Conservation (phyloP, 2,329 filamentous ascomycete species). For the Beauveria sp. region DNA sequence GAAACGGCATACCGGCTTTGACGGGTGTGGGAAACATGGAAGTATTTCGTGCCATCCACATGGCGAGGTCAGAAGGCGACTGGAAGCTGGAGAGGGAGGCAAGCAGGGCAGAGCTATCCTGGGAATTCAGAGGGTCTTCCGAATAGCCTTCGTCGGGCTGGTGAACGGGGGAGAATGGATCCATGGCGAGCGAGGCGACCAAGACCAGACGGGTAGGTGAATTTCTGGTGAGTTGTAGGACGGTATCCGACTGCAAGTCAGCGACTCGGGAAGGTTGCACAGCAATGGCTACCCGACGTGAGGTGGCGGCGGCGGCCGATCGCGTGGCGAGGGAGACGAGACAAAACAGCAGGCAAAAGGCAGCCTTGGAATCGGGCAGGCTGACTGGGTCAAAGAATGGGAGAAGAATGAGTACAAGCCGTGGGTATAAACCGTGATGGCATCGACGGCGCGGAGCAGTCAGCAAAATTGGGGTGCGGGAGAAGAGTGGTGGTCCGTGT, state of each 20-base stretch:
- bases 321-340: conserved; percentile 1
- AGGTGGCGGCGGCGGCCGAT: background rate
- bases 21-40: conserved; percentile 40
- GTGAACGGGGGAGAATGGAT: conserved; percentile 42
- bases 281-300: background rate
- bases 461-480: background rate
- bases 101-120: conserved; percentile 25
- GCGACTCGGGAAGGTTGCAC: background rate
- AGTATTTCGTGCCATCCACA: conserved; percentile 44
- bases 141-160: conserved; percentile 82
- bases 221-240: background rate
- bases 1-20: conserved; percentile 38
- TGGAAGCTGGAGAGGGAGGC: conserved; percentile 26
- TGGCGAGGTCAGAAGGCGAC: conserved; percentile 37
- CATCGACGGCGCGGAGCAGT: background rate
- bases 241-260: background rate
- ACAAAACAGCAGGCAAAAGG: background rate
- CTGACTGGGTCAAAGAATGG: background rate
- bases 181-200: conserved; percentile 26
- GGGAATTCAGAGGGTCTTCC: conserved; percentile 56
- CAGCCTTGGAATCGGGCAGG: background rate
- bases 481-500: background rate
- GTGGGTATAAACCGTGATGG: background rate
- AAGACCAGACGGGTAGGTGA: too few relatives aligned
- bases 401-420: background rate